Conservation (phyloP, 352 stramenopile species). For the Phytophthora colocasiae region DNA sequence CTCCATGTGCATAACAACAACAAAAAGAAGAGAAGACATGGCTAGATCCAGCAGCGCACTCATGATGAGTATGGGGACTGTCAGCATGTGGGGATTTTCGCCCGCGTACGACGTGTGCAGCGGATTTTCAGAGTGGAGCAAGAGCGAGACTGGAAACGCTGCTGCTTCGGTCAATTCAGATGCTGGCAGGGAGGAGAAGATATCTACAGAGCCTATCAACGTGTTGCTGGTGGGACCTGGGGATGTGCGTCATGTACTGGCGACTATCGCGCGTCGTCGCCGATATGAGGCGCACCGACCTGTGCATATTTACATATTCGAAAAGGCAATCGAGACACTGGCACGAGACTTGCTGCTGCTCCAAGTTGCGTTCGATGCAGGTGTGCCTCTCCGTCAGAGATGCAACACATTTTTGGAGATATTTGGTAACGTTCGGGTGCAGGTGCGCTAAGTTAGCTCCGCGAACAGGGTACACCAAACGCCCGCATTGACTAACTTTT, state of each 20-base stretch:
- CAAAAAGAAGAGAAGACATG: constrained; percentile 34
- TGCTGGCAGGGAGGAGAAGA: constrained; percentile 17
- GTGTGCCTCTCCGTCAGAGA: constrained; percentile 90
- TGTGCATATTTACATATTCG: constrained; percentile 91
- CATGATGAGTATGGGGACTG: constrained; percentile 81
- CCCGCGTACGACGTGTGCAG: constrained; percentile 73
- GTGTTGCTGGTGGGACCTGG: constrained; percentile 72
- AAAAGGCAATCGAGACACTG: constrained; percentile 86
- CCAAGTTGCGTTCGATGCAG: constrained; percentile 85
- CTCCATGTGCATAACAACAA: constrained; percentile 15
- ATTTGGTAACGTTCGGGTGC: constrained; percentile 92
- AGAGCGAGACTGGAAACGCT: background rate
- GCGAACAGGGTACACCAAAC: too few species aligned
- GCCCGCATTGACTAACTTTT: background rate
- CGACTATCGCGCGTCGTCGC: constrained; percentile 54
- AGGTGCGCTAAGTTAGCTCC: constrained; percentile 39
- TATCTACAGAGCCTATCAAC: constrained; percentile 40
- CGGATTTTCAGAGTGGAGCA: constrained; percentile 9
- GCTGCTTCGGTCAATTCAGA: background rate
- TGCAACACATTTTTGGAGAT: constrained; percentile 93
- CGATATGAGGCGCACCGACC: constrained; percentile 48
- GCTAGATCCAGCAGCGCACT: constrained; percentile 59
- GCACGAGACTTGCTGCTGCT: constrained; percentile 91
- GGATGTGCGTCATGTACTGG: constrained; percentile 82
- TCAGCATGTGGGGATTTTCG: constrained; percentile 90